Evolutionary conservation across 768 basidiomycete species (phyloP).

Genomic region (Phylloporus rhodoxanthus): DNA sequence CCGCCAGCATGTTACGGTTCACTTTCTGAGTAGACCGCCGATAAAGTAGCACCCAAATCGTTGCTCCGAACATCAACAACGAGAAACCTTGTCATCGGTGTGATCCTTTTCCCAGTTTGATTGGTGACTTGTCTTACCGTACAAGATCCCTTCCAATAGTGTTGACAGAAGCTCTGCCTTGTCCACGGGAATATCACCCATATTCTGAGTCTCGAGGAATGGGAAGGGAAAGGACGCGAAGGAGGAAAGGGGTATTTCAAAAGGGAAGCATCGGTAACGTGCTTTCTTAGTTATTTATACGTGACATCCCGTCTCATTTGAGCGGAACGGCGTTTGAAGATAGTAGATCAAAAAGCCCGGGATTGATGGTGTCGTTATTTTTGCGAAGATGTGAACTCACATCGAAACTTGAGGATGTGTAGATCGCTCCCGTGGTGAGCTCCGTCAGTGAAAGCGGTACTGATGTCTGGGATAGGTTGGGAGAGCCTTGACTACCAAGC

Average conservation of each 20-base stretch:
- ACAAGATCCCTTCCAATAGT: constrained; percentile 10
- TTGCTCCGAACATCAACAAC: constrained; percentile 29
- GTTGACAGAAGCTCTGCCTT: constrained; percentile 5
- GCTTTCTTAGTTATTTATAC: neutral
- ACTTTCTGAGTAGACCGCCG: constrained; percentile 6
- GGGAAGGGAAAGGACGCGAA: neutral
- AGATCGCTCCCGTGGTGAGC: neutral
- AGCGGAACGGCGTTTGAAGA: neutral
- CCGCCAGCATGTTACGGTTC: constrained; percentile 15
- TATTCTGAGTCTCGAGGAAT: neutral
- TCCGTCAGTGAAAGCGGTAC: neutral
- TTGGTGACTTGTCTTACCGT: constrained; percentile 3
- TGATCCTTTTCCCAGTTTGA: neutral
- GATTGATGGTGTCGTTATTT: neutral
- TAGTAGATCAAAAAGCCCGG: neutral
- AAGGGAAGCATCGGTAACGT: neutral
- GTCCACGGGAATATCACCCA: neutral
- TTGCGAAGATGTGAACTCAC: neutral
- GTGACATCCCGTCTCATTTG: neutral
- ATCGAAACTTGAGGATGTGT: neutral
- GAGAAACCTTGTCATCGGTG: constrained; percentile 24
- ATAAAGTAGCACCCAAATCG: constrained; percentile 19
- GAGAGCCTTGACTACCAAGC: neutral
- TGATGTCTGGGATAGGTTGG: neutral
- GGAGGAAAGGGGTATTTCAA: neutral